Evolutionary conservation across 257 asterid species (phyloP), one percentile per base, ranked within the genome.

Genomic region (Cinchona pubescens): DNA sequence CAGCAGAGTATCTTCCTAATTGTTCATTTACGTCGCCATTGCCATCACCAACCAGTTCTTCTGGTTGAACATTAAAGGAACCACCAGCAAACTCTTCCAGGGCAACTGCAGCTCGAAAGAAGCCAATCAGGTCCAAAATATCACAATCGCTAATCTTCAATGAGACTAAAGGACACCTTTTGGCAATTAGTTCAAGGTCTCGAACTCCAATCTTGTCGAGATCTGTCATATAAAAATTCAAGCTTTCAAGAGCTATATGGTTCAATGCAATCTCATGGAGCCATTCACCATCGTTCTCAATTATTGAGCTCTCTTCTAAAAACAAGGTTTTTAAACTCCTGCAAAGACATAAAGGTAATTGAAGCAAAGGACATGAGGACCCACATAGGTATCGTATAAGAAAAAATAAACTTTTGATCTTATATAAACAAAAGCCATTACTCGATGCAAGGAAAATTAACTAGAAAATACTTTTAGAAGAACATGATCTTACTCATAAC

Each of bases 11-110:
- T 78, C 59, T 86, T 73, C 80, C 87, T 71, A 66, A 30, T 75
- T 82, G 96, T 83, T 70, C 89, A 62, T 84, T 86, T 10, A 65
- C 56, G 73, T 76, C 84, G 74, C 84, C 89, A 79, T 76, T 83
- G 74, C 84, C 89, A 79, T 87, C 96, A 35, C 85, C 93, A 55
- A 73, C 79, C 67, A 56, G 82, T 61, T 86, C 92, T 61, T 86
- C 92, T 59, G 87, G 86, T 53, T 76, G 92, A 67, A 59, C 84
- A 62, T 78, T 83, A 45, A 89, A 80, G 61, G 92, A 83, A 60
- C 97, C 98, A 60, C 98, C 98, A 42, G 87, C 83, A 76, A 92
- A 92, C 86, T 92, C 98, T 87, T 92, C 94, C 74, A 90, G 69
- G 3, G 86, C 79, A 65, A 81, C n/a, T 48, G 96, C 86, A 69